Conservation (phyloP, 495 filamentous ascomycete species). For the Pseudomonodictys pantanalensis region DNA sequence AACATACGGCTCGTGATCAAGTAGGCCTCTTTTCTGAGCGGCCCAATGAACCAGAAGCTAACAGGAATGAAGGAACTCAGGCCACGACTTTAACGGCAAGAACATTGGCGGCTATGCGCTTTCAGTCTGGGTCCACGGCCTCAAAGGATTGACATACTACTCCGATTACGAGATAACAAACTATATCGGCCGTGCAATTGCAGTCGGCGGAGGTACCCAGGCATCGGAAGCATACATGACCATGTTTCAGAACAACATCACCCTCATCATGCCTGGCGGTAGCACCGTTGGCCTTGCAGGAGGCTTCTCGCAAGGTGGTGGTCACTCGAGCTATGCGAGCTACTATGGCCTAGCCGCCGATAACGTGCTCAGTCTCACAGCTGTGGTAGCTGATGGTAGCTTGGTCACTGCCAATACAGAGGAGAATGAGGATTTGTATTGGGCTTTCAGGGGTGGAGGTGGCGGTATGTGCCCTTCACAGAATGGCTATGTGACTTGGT, state of each 20-base stretch:
- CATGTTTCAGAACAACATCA: conserved; percentile 5
- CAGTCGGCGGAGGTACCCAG: conserved; percentile 14
- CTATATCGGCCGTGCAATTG: conserved; percentile 20
- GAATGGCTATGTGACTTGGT: not conserved
- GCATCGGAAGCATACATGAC: not conserved
- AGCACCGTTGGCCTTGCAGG: conserved; percentile 21
- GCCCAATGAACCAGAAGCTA: not conserved
- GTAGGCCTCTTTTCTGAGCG: not conserved
- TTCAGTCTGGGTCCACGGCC: conserved; percentile 47
- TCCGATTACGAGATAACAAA: conserved; percentile 26
- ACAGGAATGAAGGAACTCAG: conserved; percentile 43
- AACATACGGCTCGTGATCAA: conserved; percentile 28
- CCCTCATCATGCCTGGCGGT: conserved; percentile 18
- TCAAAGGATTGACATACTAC: conserved; percentile 49
- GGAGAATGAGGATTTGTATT: conserved; percentile 23
- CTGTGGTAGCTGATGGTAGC: conserved; percentile 18
- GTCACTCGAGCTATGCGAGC: conserved; percentile 22
- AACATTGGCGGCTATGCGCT: conserved; percentile 48
- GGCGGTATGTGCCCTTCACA: conserved; percentile 10
- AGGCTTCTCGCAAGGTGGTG: conserved; percentile 24
- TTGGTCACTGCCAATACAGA: conserved; percentile 11
- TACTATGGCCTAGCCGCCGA: conserved; percentile 26
- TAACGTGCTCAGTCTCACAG: conserved; percentile 12
- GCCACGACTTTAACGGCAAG: conserved; percentile 55
- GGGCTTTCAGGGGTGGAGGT: conserved; percentile 29